These are phyloP conservation scores for Cryptococcus maquisensis DNA, from an alignment of 1,284 basidiomycete species.

Conservation along the genomic window DNA sequence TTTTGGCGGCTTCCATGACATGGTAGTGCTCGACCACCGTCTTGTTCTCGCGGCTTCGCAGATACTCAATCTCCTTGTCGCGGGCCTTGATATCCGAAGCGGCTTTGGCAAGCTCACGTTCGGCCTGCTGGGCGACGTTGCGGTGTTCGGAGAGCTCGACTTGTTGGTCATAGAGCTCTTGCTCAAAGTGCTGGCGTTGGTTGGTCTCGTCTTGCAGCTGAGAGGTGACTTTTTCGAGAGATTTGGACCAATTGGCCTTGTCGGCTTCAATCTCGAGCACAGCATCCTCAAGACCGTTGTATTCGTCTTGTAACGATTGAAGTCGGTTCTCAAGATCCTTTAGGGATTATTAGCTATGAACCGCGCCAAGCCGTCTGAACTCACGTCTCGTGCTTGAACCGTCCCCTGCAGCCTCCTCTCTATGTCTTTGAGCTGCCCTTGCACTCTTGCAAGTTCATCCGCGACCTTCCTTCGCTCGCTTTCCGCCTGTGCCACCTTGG, in stretches of 20 bases:
- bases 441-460: slow-evolving; percentile 67
- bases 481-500: slow-evolving; percentile 61
- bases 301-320: slow-evolving; percentile 59
- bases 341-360: slow-evolving; percentile 3
- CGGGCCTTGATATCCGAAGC: slow-evolving; percentile 72
- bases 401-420: slow-evolving; percentile 65
- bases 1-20: slow-evolving; percentile 94
- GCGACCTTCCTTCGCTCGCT: slow-evolving; percentile 66
- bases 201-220: slow-evolving; percentile 45
- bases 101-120: slow-evolving; percentile 74
- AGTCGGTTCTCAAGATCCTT: slow-evolving; percentile 75
- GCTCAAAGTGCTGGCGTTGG: slow-evolving; percentile 70
- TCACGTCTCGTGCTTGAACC: slow-evolving; percentile 66
- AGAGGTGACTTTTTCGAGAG: slow-evolving; percentile 61
- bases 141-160: slow-evolving; percentile 63
- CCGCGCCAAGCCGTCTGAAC: slow-evolving; percentile 15
- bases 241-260: slow-evolving; percentile 66
- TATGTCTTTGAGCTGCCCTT: slow-evolving; percentile 66
- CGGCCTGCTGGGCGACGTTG: slow-evolving; percentile 68
- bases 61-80: slow-evolving; percentile 79
- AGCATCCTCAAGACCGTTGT: slow-evolving; percentile 80
- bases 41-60: slow-evolving; percentile 87
- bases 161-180: slow-evolving; percentile 61
- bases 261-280: slow-evolving; percentile 78
- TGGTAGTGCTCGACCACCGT: slow-evolving; percentile 99